Base-by-base conservation (phyloP, 2,329 filamentous ascomycete genomes). In the Colletotrichum tropicicola region DNA sequence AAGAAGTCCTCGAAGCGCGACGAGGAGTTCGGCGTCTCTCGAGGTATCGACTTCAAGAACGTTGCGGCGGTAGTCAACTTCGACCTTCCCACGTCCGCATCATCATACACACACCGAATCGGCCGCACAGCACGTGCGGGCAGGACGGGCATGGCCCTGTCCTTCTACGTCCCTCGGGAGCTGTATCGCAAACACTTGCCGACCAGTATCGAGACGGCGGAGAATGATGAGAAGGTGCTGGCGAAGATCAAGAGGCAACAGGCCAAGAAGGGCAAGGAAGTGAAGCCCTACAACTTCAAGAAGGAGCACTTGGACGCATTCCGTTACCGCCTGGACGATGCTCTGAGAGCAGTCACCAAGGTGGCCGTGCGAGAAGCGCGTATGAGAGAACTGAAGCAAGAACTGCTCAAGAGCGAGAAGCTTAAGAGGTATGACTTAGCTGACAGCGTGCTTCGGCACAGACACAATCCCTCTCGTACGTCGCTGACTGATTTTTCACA, bases 21-120 rank as follows among this genome's bases (percentile, higher is more conserved):
- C 72, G 91, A 92, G 68, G 96, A 99, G 73, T 99, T 96, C 73
- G 94, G 96, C 17, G 91, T 99, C n/a, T 95, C 94, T 15, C 56
- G 67, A 32, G 67, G 77, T 39, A 97, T 99, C 71, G 96, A 99
- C 78, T 99, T 99, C 82, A 91, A 96, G 73, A 95, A 98, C 73
- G 94, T 99, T 58, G 90, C 93, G 3, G 94, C 92, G 68, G 94
- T 99, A 23, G 89, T 99, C 75, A 99, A 99, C 81, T 99, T 99
- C 77, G 96, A 99, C 77, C 89, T 99, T 15, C 96, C 96, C 1
- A 88, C 89, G 15, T 91, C 90, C 8, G 91, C 93, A 37, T 97
- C 93, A 75, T 97, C 93, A 8, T 99, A 99, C 78, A 97, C 92
- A n/a, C 96, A 99, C 79, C 91, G 96, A 57, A 97, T 99, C 72